Evolutionary conservation across 2,329 filamentous ascomycete genomes (phyloP).

Genomic region (Penicillium sp.): DNA sequence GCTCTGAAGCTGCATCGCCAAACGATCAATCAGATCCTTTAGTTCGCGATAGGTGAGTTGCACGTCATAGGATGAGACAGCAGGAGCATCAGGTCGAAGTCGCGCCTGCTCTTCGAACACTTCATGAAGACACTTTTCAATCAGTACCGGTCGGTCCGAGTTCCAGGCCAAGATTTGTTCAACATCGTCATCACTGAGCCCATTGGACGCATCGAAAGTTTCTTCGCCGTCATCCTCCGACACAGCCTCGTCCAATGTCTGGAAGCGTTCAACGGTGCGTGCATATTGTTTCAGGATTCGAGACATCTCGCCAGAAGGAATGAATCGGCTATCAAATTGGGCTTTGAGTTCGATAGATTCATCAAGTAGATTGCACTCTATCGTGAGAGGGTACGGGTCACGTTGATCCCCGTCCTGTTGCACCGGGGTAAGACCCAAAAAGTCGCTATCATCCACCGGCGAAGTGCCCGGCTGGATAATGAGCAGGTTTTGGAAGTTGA

Average conservation of each 20-base stretch:
- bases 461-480: background rate
- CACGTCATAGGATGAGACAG: slow-evolving; percentile 17
- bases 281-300: slow-evolving; percentile 1
- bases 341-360: background rate
- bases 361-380: background rate
- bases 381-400: slow-evolving; percentile 1
- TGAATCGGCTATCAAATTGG: background rate
- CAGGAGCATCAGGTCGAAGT: slow-evolving; percentile 9
- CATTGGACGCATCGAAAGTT: background rate
- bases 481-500: slow-evolving; percentile 2
- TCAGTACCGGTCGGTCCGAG: background rate
- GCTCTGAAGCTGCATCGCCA: slow-evolving; percentile 12
- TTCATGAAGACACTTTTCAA: background rate
- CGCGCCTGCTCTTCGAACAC: slow-evolving; percentile 2
- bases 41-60: slow-evolving; percentile 15
- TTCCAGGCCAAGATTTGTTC: slow-evolving; percentile 1
- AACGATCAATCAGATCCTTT: slow-evolving; percentile 3
- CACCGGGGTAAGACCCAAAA: background rate
- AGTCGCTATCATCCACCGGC: background rate
- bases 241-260: background rate
- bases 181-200: slow-evolving; percentile 1
- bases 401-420: background rate
- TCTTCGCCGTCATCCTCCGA: background rate
- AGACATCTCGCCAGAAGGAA: background rate
- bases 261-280: slow-evolving; percentile 1